phyloP scores from a whole-genome alignment of 805 yeast species.

The Candida nitratophila region DNA sequence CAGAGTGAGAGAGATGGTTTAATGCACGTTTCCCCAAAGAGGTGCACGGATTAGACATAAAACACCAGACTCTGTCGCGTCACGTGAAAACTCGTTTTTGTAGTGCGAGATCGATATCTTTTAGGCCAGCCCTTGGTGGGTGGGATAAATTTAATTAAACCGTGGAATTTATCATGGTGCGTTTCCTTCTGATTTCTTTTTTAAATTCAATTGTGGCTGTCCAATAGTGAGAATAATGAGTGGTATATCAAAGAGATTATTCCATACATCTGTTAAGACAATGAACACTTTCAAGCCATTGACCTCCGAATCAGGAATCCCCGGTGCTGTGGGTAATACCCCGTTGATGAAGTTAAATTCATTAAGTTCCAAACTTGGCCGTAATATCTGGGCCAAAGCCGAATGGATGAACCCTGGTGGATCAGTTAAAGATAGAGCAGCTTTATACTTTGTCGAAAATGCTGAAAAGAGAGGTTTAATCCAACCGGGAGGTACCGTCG shows the following conservation, averaged over 20 bases:
- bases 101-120: too few relatives aligned
- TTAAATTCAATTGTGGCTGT: too few relatives aligned
- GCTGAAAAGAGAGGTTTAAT: slow-evolving; percentile 67
- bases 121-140: too few relatives aligned
- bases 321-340: slow-evolving; percentile 89
- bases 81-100: not conserved
- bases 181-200: too few relatives aligned
- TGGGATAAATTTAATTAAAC: not conserved
- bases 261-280: not conserved
- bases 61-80: too few relatives aligned
- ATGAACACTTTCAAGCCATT: slow-evolving; percentile 45
- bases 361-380: slow-evolving; percentile 51
- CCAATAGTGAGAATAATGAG: too few relatives aligned
- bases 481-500: slow-evolving; percentile 75
- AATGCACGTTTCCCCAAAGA: too few relatives aligned
- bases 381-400: slow-evolving; percentile 83
- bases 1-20: too few relatives aligned
- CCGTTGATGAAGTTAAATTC: slow-evolving; percentile 63
- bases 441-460: slow-evolving; percentile 65
- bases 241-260: not conserved
- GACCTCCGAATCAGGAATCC: slow-evolving; percentile 59
- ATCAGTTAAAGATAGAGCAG: slow-evolving; percentile 87
- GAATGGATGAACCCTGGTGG: slow-evolving; percentile 95
- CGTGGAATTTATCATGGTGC: too few relatives aligned
- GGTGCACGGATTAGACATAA: too few relatives aligned